phyloP scores from a whole-genome alignment of 2,329 filamentous ascomycete species.

The Incumbomyces delicatus region DNA sequence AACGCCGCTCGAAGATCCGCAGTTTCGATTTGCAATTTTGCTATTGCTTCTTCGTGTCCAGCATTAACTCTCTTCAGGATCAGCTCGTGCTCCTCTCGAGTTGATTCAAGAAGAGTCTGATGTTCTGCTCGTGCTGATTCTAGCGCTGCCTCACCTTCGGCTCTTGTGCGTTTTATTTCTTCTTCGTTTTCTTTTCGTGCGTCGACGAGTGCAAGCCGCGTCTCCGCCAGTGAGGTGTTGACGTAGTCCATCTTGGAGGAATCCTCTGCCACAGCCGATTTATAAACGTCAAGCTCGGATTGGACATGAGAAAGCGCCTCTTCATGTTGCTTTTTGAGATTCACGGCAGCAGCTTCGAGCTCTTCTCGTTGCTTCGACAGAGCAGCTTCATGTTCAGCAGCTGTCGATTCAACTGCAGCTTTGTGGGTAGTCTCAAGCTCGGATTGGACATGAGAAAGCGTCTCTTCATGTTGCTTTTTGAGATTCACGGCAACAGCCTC shows the following conservation, averaged over 20 bases:
- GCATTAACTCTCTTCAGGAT: slow-evolving; percentile 5
- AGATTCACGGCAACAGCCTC: slow-evolving; percentile 27
- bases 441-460: slow-evolving; percentile 47
- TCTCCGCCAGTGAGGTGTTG: background rate
- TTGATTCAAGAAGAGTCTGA: background rate
- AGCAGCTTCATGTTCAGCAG: slow-evolving; percentile 27
- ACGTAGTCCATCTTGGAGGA: slow-evolving; percentile 6
- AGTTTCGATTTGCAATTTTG: background rate
- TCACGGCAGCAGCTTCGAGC: slow-evolving; percentile 23
- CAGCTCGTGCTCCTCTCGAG: background rate
- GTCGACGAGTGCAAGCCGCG: background rate
- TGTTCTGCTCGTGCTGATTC: background rate
- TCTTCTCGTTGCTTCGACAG: background rate
- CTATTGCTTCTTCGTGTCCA: slow-evolving; percentile 12
- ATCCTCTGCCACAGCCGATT: background rate
- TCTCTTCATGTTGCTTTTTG: slow-evolving; percentile 50
- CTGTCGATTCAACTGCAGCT: slow-evolving; percentile 28
- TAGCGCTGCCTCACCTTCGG: slow-evolving; percentile 4
- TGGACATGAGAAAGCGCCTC: slow-evolving; percentile 53
- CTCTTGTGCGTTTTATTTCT: background rate
- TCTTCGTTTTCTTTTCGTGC: slow-evolving; percentile 1
- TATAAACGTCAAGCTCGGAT: slow-evolving; percentile 31
- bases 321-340: slow-evolving; percentile 45
- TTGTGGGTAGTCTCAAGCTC: slow-evolving; percentile 38
- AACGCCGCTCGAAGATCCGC: background rate